Evolutionary conservation across 345 rosid genomes (phyloP).

Genomic region (Sisymbrium irio): DNA sequence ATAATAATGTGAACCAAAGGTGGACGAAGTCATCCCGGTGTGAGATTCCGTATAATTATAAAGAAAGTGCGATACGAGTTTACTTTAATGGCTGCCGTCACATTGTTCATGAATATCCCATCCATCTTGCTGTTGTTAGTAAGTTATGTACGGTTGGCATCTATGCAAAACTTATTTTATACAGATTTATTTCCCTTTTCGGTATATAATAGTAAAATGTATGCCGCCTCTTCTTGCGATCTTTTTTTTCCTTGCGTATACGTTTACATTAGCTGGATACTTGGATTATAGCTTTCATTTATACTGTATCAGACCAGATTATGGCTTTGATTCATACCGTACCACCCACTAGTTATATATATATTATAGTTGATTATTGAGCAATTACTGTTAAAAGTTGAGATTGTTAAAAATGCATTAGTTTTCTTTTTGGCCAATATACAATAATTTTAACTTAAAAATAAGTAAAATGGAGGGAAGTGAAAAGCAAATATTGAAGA

Average conservation of each 20-base stretch:
- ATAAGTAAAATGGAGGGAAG: too few species aligned
- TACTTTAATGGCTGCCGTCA: not conserved
- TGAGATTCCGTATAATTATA: not conserved
- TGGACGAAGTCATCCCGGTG: not conserved
- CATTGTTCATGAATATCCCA: not conserved
- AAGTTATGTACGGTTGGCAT: not conserved
- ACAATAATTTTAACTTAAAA: too few species aligned
- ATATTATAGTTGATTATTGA: too few species aligned
- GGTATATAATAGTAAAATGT: not conserved
- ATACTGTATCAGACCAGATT: not conserved
- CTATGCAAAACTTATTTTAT: not conserved
- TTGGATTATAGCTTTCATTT: not conserved
- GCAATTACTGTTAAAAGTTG: too few species aligned
- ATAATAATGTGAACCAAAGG: not conserved
- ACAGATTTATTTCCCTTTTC: not conserved
- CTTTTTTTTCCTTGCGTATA: too few species aligned
- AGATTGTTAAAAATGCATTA: too few species aligned
- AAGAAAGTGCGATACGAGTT: not conserved
- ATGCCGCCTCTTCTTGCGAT: not conserved
- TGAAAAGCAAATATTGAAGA: too few species aligned
- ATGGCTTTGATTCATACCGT: not conserved
- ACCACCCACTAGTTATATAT: not conserved
- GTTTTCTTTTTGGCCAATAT: too few species aligned
- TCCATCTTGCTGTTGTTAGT: not conserved
- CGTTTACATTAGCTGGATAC: not conserved